These are phyloP conservation scores for Paramecium biaurelia DNA, from an alignment of 73 alveolate species.

Conservation along the genomic window DNA sequence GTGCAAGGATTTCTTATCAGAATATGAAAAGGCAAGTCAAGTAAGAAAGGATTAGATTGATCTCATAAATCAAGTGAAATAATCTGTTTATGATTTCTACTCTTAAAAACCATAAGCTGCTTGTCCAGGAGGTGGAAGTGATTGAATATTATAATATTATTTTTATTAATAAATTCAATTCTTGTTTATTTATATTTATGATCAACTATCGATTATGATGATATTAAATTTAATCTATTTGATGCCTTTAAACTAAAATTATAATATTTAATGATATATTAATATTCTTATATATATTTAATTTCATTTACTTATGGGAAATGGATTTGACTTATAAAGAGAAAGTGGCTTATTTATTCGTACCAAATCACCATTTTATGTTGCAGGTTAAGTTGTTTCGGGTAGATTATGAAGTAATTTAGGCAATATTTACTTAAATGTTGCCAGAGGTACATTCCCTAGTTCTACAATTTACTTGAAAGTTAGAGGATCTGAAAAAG, in stretches of 20 bases:
- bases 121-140: constrained; percentile 5
- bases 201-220: not conserved
- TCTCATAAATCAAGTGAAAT: constrained; percentile 3
- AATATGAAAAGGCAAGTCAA: constrained; percentile 40
- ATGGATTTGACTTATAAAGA: not conserved
- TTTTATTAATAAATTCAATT: not conserved
- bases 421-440: constrained; percentile 14
- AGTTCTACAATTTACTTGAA: not conserved
- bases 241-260: too few species aligned
- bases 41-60: constrained; percentile 41
- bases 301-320: constrained; percentile 22
- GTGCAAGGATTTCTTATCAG: not conserved
- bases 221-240: not conserved
- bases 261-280: too few species aligned
- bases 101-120: constrained; percentile 8
- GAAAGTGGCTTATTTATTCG: not conserved
- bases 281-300: too few species aligned
- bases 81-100: not conserved
- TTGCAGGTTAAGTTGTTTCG: not conserved
- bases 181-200: not conserved
- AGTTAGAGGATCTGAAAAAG: constrained; percentile 10
- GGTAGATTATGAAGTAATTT: not conserved
- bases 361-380: not conserved
- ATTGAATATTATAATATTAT: not conserved
- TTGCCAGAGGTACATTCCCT: not conserved